Conservation (phyloP, 1,139 yeast genomes). For the Suhomyces wounanorum region DNA sequence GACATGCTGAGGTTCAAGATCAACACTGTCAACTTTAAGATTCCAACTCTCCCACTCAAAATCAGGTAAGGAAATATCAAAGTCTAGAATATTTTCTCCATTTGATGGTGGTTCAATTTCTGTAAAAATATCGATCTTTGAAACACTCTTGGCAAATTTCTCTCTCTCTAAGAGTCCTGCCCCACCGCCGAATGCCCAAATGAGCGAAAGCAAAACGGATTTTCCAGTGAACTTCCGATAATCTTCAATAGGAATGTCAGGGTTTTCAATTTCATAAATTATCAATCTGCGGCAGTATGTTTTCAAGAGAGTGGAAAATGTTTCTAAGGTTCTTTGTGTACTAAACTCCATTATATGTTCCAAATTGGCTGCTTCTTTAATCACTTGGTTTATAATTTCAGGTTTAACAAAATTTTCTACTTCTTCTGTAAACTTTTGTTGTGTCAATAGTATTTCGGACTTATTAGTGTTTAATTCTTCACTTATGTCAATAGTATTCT, state of each 20-base stretch:
- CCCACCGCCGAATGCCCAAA: conserved; percentile 78
- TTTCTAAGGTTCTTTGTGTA: conserved; percentile 38
- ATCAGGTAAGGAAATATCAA: conserved; percentile 48
- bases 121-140: conserved; percentile 21
- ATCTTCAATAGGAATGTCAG: conserved; percentile 21
- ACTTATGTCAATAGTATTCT: conserved; percentile 14
- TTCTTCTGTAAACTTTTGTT: conserved; percentile 13
- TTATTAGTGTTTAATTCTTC: conserved; percentile 14
- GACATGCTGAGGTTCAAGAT: conserved; percentile 66
- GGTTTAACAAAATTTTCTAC: conserved; percentile 10
- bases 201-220: conserved; percentile 45
- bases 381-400: conserved; percentile 8
- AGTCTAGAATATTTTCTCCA: conserved; percentile 35
- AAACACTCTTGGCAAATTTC: conserved; percentile 37
- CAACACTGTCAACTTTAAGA: conserved; percentile 43
- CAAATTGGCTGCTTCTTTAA: conserved; percentile 22
- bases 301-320: conserved; percentile 34
- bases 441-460: conserved; percentile 11
- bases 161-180: conserved; percentile 40
- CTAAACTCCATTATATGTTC: conserved; percentile 60
- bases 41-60: conserved; percentile 54
- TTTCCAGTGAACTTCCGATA: conserved; percentile 36
- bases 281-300: conserved; percentile 26
- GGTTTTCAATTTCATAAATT: conserved; percentile 14
- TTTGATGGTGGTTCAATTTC: conserved; percentile 11